Evolutionary conservation across 192 early-diverging fungal species (phyloP).

Genomic region (Backusella macrospora): DNA sequence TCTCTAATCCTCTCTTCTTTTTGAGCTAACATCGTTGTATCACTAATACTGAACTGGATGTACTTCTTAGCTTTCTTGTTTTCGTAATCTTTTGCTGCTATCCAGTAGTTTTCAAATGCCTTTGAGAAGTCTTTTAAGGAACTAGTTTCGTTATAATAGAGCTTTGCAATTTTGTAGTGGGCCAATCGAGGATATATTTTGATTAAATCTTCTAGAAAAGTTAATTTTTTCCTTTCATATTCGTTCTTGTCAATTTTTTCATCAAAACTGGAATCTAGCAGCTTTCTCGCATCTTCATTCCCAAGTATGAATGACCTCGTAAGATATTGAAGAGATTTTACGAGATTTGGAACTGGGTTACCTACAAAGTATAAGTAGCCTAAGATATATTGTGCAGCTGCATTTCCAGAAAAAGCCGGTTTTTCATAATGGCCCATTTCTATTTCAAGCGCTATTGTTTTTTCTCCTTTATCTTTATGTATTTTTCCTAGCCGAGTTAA

Average conservation of each 20-base stretch:
- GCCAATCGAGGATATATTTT: not conserved
- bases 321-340: not conserved
- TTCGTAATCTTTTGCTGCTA: not conserved
- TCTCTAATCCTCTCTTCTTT: not conserved
- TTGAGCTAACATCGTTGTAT: too few relatives aligned
- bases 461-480: not conserved
- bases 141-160: not conserved
- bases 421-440: not conserved
- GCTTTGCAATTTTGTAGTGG: not conserved
- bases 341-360: not conserved
- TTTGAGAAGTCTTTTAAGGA: not conserved
- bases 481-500: not conserved
- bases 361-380: not conserved
- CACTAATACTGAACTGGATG: not conserved
- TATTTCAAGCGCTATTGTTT: not conserved
- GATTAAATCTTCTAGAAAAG: not conserved
- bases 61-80: not conserved
- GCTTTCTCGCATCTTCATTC: not conserved
- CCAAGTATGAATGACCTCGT: not conserved
- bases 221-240: not conserved
- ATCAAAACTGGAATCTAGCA: not conserved
- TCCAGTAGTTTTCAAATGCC: not conserved
- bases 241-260: not conserved
- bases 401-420: not conserved
- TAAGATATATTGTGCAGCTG: not conserved